Conservation (phyloP, 371 early-diverging fungal genomes). For the Rhizomucor pusillus region DNA sequence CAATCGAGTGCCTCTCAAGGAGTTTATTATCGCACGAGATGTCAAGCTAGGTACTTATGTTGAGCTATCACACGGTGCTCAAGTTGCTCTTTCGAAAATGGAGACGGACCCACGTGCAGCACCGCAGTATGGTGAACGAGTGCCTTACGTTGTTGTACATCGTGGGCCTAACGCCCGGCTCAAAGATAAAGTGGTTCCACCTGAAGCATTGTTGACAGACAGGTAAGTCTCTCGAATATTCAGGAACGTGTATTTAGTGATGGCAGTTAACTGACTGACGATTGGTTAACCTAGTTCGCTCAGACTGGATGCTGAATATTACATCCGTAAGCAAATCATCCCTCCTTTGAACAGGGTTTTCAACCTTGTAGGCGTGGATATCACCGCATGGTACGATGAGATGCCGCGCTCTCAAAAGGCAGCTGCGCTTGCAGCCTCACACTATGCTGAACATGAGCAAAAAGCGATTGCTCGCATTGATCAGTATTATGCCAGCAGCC, state of each 20-base stretch:
- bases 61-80: conserved; percentile 73
- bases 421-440: conserved; percentile 20
- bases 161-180: conserved; percentile 65
- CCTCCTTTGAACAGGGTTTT: conserved; percentile 79
- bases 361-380: conserved; percentile 73
- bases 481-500: conserved; percentile 40
- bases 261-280: no score
- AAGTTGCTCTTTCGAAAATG: conserved; percentile 66
- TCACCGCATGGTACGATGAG: conserved; percentile 61
- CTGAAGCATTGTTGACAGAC: conserved; percentile 59
- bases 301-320: conserved; percentile 73
- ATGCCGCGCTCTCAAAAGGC: conserved; percentile 56
- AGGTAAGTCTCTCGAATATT: conserved; percentile 21
- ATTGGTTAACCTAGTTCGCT: conserved; percentile 44
- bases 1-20: conserved; percentile 64
- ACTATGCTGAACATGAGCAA: conserved; percentile 5
- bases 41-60: conserved; percentile 66
- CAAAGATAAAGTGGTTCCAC: conserved; percentile 69
- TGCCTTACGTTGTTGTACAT: conserved; percentile 83
- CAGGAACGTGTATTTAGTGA: neutral
- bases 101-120: conserved; percentile 65
- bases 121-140: conserved; percentile 86
- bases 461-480: conserved; percentile 25
- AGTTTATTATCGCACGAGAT: conserved; percentile 85
- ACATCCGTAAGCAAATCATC: conserved; percentile 83